Evolutionary conservation across 768 basidiomycete genomes (phyloP).

Genomic region (Paxillus involutus): DNA sequence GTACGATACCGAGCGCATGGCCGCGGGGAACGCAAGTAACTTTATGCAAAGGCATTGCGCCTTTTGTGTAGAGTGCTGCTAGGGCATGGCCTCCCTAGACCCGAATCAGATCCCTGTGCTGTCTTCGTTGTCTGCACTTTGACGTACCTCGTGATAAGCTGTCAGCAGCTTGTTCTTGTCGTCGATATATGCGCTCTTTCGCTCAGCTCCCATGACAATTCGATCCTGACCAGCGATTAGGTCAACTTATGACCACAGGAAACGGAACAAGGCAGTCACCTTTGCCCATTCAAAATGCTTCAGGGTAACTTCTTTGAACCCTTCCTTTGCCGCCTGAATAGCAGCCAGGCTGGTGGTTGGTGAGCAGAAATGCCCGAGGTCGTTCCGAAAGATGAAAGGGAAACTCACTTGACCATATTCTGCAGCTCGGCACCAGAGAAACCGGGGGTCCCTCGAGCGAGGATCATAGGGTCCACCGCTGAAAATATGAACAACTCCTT

Average conservation of each 20-base stretch:
- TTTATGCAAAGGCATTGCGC: conserved; percentile 96
- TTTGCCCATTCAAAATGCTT: conserved; percentile 99
- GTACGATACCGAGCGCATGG: conserved; percentile 84
- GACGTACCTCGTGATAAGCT: conserved; percentile 89
- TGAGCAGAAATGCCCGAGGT: conserved; percentile 2
- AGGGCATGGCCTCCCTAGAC: conserved; percentile 86
- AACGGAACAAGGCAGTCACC: conserved; percentile 38
- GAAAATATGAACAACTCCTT: neutral
- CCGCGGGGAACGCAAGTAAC: conserved; percentile 98
- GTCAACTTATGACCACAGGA: neutral
- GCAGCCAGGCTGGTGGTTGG: conserved; percentile 69
- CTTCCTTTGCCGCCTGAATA: conserved; percentile 90
- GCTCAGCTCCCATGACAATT: conserved; percentile 95
- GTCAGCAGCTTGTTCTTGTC: conserved; percentile 85
- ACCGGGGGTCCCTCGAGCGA: conserved; percentile 93
- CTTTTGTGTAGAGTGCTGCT: conserved; percentile 91
- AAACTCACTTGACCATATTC: conserved; percentile 89
- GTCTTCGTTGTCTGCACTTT: neutral
- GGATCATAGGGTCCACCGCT: conserved; percentile 83
- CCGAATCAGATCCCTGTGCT: conserved; percentile 12
- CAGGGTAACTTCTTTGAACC: conserved; percentile 64
- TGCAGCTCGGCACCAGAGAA: conserved; percentile 97
- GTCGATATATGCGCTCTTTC: conserved; percentile 86
- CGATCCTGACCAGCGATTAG: conserved; percentile 58
- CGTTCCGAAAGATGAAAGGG: neutral